phyloP scores from a whole-genome alignment of 139 green algal species.

The Spirogloea muscicola region DNA sequence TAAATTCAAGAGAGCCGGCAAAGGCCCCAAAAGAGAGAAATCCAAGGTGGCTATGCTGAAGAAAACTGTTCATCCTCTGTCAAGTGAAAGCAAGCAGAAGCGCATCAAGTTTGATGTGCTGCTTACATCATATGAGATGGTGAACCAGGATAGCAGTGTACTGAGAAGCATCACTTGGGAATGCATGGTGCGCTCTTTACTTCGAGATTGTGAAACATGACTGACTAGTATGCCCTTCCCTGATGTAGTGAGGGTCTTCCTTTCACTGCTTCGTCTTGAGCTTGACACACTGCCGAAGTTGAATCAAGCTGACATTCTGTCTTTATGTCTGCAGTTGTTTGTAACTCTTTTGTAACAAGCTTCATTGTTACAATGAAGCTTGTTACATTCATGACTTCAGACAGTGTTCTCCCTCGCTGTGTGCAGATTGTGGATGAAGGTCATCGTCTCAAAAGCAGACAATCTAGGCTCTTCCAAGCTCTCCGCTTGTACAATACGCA shows the following conservation, averaged over 20 bases:
- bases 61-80: too few species aligned
- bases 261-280: neutral
- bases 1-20: neutral
- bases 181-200: slow-evolving; percentile 66
- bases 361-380: too few species aligned
- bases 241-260: too few species aligned
- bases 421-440: slow-evolving; percentile 70
- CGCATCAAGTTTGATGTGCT: slow-evolving; percentile 68
- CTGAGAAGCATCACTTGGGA: slow-evolving; percentile 63
- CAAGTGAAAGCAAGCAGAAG: slow-evolving; percentile 38
- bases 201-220: too few species aligned
- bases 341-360: neutral
- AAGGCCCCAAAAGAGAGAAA: neutral
- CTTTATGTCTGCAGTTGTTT: too few species aligned
- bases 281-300: neutral
- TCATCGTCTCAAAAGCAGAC: slow-evolving; percentile 78
- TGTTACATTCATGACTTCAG: too few species aligned
- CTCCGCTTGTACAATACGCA: slow-evolving; percentile 56
- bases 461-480: slow-evolving; percentile 30
- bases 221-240: too few species aligned
- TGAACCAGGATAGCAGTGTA: slow-evolving; percentile 67
- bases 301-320: too few species aligned
- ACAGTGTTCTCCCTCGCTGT: neutral
- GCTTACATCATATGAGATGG: slow-evolving; percentile 88
- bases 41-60: neutral